Conservation (phyloP, 441 rosid genomes). For the Gossypium schwendimanii region DNA sequence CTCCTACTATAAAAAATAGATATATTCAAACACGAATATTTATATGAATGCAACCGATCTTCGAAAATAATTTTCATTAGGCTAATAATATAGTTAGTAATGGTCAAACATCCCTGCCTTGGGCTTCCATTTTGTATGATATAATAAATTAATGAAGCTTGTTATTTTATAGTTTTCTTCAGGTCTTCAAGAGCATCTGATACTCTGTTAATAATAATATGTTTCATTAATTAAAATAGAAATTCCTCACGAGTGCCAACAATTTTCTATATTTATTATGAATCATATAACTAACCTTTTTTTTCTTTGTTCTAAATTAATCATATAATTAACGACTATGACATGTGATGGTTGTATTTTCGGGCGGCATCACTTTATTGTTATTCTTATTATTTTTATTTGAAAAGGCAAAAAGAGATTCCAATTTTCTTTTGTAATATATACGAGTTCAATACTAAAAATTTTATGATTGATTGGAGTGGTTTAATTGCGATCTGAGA, state of each 20-base stretch:
- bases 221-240: not conserved
- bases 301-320: not conserved
- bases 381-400: not conserved
- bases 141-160: not conserved
- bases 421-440: too few relatives aligned
- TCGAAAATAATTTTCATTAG: not conserved
- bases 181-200: not conserved
- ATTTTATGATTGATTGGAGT: too few relatives aligned
- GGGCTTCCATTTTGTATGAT: not conserved
- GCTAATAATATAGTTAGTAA: not conserved
- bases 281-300: not conserved
- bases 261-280: not conserved
- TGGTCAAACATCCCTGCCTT: not conserved
- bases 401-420: not conserved
- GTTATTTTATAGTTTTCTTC: not conserved
- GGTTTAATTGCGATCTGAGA: too few relatives aligned
- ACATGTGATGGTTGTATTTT: slow-evolving; percentile 1
- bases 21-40: too few relatives aligned
- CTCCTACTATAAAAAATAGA: too few relatives aligned
- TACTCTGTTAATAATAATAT: slow-evolving; percentile 1
- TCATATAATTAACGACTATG: not conserved
- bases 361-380: not conserved
- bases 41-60: not conserved
- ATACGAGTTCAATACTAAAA: too few relatives aligned
- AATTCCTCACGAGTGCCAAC: not conserved